These are phyloP conservation scores for Ustilago vetiveriae DNA, from an alignment of 1,284 basidiomycete species.

Conservation along the genomic window DNA sequence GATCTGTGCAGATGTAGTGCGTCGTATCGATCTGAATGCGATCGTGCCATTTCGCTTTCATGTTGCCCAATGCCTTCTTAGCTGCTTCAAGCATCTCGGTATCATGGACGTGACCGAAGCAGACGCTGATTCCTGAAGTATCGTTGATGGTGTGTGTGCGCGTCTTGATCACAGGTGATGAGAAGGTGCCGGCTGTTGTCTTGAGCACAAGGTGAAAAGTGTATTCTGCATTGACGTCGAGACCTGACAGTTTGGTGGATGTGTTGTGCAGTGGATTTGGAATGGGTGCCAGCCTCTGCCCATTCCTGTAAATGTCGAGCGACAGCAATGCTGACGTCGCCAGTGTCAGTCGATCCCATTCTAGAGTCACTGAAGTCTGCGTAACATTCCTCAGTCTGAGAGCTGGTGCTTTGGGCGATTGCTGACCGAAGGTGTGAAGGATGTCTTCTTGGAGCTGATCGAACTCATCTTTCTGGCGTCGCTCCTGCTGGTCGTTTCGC, in stretches of 20 bases:
- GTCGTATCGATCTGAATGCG: slow-evolving; percentile 80
- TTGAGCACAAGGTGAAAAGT: slow-evolving; percentile 65
- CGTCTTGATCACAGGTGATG: slow-evolving; percentile 54
- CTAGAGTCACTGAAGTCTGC: slow-evolving; percentile 64
- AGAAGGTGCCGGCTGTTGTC: slow-evolving; percentile 61
- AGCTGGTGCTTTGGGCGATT: slow-evolving; percentile 55
- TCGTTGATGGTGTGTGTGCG: slow-evolving; percentile 64
- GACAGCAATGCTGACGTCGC: slow-evolving; percentile 60
- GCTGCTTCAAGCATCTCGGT: slow-evolving; percentile 45
- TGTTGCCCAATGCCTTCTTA: slow-evolving; percentile 42
- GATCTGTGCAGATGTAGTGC: slow-evolving; percentile 61
- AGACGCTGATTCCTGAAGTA: slow-evolving; percentile 63
- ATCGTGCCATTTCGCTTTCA: slow-evolving; percentile 75
- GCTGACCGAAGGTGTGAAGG: slow-evolving; percentile 59
- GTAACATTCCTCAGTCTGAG: slow-evolving; percentile 62
- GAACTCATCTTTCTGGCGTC: slow-evolving; percentile 56
- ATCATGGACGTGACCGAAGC: slow-evolving; percentile 59
- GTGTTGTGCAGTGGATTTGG: slow-evolving; percentile 64
- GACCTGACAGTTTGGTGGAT: slow-evolving; percentile 62
- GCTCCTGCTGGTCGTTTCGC: slow-evolving; percentile 61
- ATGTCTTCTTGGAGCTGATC: slow-evolving; percentile 64
- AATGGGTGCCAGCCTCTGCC: slow-evolving; percentile 61
- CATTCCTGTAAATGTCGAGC: slow-evolving; percentile 65
- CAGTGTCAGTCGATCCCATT: slow-evolving; percentile 62
- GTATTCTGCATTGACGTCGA: slow-evolving; percentile 64